Conservation (phyloP, 2,329 filamentous ascomycete genomes). For the Acrocalymma vagum region DNA sequence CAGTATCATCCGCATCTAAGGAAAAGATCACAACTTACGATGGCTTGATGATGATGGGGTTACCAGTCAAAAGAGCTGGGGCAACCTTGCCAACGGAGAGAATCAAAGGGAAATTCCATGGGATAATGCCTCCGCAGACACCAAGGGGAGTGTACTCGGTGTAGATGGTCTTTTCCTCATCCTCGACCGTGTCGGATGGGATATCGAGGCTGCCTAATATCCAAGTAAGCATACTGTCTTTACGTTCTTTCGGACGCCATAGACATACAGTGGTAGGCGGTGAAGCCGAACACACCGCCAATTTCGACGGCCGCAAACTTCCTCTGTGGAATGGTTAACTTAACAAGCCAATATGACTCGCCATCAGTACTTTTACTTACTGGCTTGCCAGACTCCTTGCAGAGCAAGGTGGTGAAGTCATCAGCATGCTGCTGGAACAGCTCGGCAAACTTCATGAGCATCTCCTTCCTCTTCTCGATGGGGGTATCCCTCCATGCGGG, state of each 20-base stretch:
- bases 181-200: conserved; percentile 50
- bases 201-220: conserved; percentile 35
- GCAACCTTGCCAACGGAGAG: conserved; percentile 64
- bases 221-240: conserved; percentile 2
- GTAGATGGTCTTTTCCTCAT: conserved; percentile 57
- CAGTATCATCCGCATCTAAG: conserved; percentile 32
- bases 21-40: conserved; percentile 42
- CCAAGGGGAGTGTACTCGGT: conserved; percentile 58
- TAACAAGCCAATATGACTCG: too few relatives aligned
- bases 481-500: conserved; percentile 54
- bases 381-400: conserved; percentile 48
- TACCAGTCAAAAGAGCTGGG: conserved; percentile 65
- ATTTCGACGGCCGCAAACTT: conserved; percentile 53
- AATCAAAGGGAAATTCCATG: conserved; percentile 63
- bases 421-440: conserved; percentile 34
- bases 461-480: conserved; percentile 42
- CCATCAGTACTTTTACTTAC: conserved; percentile 25
- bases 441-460: conserved; percentile 35
- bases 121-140: conserved; percentile 51
- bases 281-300: conserved; percentile 42
- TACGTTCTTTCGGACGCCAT: neutral
- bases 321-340: conserved; percentile 35
- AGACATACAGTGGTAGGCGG: conserved; percentile 46
- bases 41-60: conserved; percentile 65
- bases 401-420: conserved; percentile 40